Base-by-base conservation (phyloP, 2,329 filamentous ascomycete genomes). In the Gaeumannomyces sp. region DNA sequence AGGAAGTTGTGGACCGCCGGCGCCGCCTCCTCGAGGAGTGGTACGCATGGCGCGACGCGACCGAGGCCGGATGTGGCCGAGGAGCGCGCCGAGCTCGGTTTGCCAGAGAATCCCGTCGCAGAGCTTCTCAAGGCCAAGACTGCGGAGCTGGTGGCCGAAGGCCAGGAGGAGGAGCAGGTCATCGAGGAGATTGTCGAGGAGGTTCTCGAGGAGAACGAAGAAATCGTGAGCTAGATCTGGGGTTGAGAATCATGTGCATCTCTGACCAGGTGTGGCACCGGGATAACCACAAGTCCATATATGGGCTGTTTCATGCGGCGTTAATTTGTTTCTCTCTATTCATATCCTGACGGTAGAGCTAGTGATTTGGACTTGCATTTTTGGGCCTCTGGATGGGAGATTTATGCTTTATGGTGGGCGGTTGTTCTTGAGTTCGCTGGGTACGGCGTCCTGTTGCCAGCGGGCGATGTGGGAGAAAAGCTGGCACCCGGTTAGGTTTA, bases 131-230 rank as follows among this genome's bases (percentile, higher is more conserved):
- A 85, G 71, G 79, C 83, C 65, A 83, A 85, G 76, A 82, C 80
- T 61, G 78, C 76, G 65, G 73, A 79, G 65, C 74, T 85, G 66
- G 80, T 84, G 74, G 81, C 81, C 22, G 85, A 84, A 58, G 85
- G 86, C 70, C 58, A 64, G 25, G 87, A 85, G 66, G 86, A 91
- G 77, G 91, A 91, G 69, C 81, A 85, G 72, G 88, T 96, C 68
- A 93, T 97, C 68, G 95, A 98, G 79, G 91, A 94, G 81, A 89
- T 92, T 70, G 87, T 92, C 69, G 89, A 92, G 79, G 93, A 97
- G 80, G 94, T 88, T 28, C 77, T 88, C 63, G 86, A 93, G 79
- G 91, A 97, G 85, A 89, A 83, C 66, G 95, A 98, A 83, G 95
- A 98, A 78, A 78, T 87, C 70, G 74, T 87, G 63, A 71, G 70